Base-by-base conservation (phyloP, 2,329 filamentous ascomycete genomes). In the Zymoseptoria crescenta region DNA sequence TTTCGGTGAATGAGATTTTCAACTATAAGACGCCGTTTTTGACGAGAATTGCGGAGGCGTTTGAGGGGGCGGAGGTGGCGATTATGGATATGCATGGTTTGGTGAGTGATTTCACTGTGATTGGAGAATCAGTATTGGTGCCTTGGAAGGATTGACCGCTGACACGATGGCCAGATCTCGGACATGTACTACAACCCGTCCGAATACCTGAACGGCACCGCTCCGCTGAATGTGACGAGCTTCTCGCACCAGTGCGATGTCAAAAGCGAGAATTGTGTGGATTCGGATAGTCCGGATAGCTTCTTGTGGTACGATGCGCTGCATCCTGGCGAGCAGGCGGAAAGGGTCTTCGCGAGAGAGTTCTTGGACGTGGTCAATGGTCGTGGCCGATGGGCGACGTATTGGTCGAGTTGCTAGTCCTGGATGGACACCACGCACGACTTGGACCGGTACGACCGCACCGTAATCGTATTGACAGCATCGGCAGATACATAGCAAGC, bases 301-400 rank as follows among this genome's bases (percentile, higher is more conserved):
- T 92, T 83, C 70, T 64, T 90, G 70, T 92, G 88, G 87, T 88
- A 80, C 66, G 88, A 93, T 73, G 82, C 85, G 69, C 71, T 92
- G 69, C 89, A 93, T 75, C 87, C 87, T 0, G 85, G 84, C 29
- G 80, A 85, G 73, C 82, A 83, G 73, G 81, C 85, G 7, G 80
- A 83, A 72, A 75, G 81, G 67, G 75, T 80, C 50, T 77, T 86
- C 55, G 84, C 82, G 19, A 74, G 73, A 59, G 79, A 82, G 58
- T 86, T 86, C 70, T 73, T 82, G 3, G 76, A 78, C 35, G 78
- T 85, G 1, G 72, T 86, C 6, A 72, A 75, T 29, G 83, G 83
- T 1, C 66, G 65, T 59, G 79, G 77, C 62, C 71, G 71, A 66
- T 80, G 72, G 69, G 78, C 76, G 29, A 76, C 65, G 27, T 80